Evolutionary conservation across 2,329 filamentous ascomycete genomes (phyloP).

Genomic region (Akanthomyces lecanii): DNA sequence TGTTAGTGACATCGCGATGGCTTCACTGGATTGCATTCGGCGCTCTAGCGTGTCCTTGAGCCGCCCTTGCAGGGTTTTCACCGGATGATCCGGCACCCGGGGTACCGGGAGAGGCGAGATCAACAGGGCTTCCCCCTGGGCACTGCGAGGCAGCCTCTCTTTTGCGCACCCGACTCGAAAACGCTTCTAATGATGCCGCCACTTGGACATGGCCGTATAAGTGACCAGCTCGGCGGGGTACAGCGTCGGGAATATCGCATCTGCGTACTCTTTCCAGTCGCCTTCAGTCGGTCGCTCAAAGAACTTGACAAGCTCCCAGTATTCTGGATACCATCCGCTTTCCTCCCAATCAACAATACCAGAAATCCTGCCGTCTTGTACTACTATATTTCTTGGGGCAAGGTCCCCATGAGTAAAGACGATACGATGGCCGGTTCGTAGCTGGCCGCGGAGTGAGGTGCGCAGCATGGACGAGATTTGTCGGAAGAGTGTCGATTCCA

Average conservation of each 20-base stretch:
- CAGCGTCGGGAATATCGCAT: slow-evolving; percentile 19
- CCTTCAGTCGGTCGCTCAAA: slow-evolving; percentile 17
- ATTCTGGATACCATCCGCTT: slow-evolving; percentile 41
- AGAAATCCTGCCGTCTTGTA: slow-evolving; percentile 33
- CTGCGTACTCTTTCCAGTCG: slow-evolving; percentile 19
- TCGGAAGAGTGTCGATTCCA: slow-evolving; percentile 20
- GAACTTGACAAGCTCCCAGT: slow-evolving; percentile 30
- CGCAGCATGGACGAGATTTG: slow-evolving; percentile 21
- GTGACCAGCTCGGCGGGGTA: slow-evolving; percentile 21
- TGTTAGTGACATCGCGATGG: not conserved
- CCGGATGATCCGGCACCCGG: no score
- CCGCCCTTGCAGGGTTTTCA: not conserved
- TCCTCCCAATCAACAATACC: slow-evolving; percentile 44
- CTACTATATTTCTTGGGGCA: slow-evolving; percentile 41
- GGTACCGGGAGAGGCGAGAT: no score
- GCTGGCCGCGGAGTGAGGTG: slow-evolving; percentile 22
- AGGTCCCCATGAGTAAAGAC: slow-evolving; percentile 51
- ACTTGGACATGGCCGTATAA: slow-evolving; percentile 20
- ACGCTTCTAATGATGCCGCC: not conserved
- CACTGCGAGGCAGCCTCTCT: no score
- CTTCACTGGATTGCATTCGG: not conserved
- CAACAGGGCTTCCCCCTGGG: no score
- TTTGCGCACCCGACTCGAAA: no score
- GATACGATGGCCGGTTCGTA: slow-evolving; percentile 27
- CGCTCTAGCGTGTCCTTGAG: not conserved